Conservation (phyloP, 2,329 filamentous ascomycete genomes). For the Akanthomyces dipterigenus region DNA sequence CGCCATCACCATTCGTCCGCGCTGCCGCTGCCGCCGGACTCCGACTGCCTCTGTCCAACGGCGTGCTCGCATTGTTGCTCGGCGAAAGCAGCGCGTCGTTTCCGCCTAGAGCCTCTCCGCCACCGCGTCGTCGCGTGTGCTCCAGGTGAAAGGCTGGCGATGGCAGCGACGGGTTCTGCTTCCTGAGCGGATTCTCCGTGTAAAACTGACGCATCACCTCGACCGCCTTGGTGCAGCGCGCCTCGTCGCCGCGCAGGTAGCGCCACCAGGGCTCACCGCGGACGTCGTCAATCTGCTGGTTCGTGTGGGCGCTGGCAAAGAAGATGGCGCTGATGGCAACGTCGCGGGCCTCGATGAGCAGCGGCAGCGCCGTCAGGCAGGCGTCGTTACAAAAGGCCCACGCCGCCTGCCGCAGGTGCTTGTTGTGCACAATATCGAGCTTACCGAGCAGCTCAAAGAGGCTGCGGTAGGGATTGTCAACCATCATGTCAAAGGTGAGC, state of each 20-base stretch:
- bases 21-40: slow-evolving; percentile 31
- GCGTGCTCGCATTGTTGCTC: slow-evolving; percentile 36
- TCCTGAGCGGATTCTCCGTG: slow-evolving; percentile 55
- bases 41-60: slow-evolving; percentile 42
- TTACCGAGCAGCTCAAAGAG: slow-evolving; percentile 75
- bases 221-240: slow-evolving; percentile 65
- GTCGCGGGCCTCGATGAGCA: slow-evolving; percentile 71
- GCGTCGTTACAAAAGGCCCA: slow-evolving; percentile 96
- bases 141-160: slow-evolving; percentile 52
- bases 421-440: slow-evolving; percentile 70
- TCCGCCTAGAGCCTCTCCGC: slow-evolving; percentile 25
- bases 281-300: slow-evolving; percentile 69
- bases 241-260: slow-evolving; percentile 62
- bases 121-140: slow-evolving; percentile 45
- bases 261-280: slow-evolving; percentile 84
- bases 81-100: slow-evolving; percentile 39
- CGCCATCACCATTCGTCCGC: slow-evolving; percentile 32
- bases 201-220: slow-evolving; percentile 68
- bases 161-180: slow-evolving; percentile 45
- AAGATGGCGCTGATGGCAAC: slow-evolving; percentile 84
- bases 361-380: slow-evolving; percentile 74
- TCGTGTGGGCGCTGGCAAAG: slow-evolving; percentile 71
- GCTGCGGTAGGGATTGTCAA: slow-evolving; percentile 80
- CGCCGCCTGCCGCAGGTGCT: slow-evolving; percentile 72
- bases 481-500: slow-evolving; percentile 87